Evolutionary conservation across 305 asterid genomes (phyloP), one percentile per base, ranked within the genome.

Genomic region (Fraxinus albicans): DNA sequence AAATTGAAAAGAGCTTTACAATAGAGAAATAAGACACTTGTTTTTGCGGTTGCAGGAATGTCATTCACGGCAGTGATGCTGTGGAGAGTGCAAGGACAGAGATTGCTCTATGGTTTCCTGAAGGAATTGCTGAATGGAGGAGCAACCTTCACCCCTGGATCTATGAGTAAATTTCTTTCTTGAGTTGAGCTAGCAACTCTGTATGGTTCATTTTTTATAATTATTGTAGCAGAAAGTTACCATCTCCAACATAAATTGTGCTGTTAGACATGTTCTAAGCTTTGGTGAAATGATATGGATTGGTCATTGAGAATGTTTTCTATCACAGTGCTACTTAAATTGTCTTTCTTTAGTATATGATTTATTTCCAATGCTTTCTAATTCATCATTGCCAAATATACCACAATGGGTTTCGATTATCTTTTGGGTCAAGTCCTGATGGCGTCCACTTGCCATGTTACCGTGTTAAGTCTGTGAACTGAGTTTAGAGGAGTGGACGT

Each of bases 61-160:
- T 96, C 63, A 96, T 96, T 85, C 98, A 96, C 25, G 97, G 99
- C 9, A 93, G 97, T 76, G 98, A 95, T 84, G 90, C 96, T 0
- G 97, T 95, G 17, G 98, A 94, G 94, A 96, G 98, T 74, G 98
- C 88, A 8, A 90, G 89, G 83, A 96, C 94, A 86, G 98, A 94
- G 87, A 96, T 96, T 67, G 96, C 97, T 73, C 96, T 96, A 10
- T 96, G 98, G 99, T 96, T 96, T 89, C 98, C 98, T 0, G 99
- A 94, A 70, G 98, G 98, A 23, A 63, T 91, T 78, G 90, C 95
- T 0, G 94, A 92, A 81, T 96, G 98, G 98, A 88, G 89, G 90
- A 93, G 98, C 92, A 87, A 91, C 89, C 92, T 88, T 79, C 96
- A 92, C 89, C 38, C 92, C 1, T 96, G 98, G 99, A 91, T 96